These are phyloP conservation scores for Fraxinus quadrangulata DNA, from an alignment of 257 asterid species.

Conservation along the genomic window DNA sequence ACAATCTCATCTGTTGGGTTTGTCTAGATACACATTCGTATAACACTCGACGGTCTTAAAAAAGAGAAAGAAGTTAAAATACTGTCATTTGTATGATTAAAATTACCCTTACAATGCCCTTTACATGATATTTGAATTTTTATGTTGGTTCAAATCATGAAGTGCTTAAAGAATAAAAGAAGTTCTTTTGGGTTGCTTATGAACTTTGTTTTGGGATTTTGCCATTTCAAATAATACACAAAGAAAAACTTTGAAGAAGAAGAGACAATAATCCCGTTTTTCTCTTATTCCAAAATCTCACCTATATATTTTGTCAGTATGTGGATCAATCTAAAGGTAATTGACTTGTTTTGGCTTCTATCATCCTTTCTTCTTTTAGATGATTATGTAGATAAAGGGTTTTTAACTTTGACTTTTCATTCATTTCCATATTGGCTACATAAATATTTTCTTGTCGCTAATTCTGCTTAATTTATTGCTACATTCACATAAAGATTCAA, in stretches of 20 bases:
- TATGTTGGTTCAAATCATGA: no score
- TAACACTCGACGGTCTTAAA: neutral
- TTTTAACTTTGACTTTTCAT: neutral
- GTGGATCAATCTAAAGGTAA: neutral
- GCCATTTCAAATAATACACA: neutral
- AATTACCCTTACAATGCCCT: no score
- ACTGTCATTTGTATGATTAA: no score
- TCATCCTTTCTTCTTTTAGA: neutral
- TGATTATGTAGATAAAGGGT: neutral
- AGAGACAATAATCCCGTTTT: neutral
- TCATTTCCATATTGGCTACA: neutral
- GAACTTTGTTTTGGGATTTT: neutral
- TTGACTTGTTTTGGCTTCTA: neutral
- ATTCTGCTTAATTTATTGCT: neutral
- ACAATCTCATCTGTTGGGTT: neutral
- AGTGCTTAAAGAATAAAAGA: no score
- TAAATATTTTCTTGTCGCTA: neutral
- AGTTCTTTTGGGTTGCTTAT: neutral
- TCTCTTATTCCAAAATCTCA: neutral
- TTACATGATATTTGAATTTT: no score
- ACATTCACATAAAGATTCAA: neutral
- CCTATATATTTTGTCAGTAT: neutral
- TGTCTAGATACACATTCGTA: neutral
- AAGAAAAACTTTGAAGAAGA: neutral
- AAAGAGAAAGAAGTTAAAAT: neutral